Base-by-base conservation (phyloP, 2,329 filamentous ascomycete species). In the Cordyceps fumosorosea region DNA sequence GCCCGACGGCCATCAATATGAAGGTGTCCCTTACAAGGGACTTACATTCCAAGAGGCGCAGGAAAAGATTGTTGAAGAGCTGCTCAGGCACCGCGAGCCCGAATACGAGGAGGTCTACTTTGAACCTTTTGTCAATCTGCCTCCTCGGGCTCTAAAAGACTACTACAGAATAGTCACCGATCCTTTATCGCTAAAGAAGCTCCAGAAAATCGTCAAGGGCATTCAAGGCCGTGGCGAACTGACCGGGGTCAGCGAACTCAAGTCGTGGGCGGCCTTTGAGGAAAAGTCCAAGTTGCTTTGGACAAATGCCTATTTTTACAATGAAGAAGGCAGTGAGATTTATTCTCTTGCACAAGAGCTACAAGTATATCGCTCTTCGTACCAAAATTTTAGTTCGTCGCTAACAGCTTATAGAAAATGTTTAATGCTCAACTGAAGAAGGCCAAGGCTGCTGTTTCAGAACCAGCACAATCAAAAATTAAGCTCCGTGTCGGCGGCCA, bases 271-370 rank as follows among this genome's bases (percentile, higher is more conserved):
- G 62, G 82, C 86, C 0, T 91, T 96, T 66, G 91, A 91, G 72
- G 87, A 92, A 60, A 89, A 90, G 69, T 82, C 90, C 14, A 89
- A 87, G 68, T 81, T 90, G 58, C 86, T 97, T 50, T 97, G 93
- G 93, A 83, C 82, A 55, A 97, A 97, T 73, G 91, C 92, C 0
- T 89, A 87, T 69, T 88, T 88, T 63, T 97, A 93, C 78, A 97
- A 97, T 67, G 91, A 96, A 73, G 92, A 96, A 70, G 90, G 89
- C 4, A 96, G 93, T 69, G 89, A 91, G 18, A 93, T 96, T 57
- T 91, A 87, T 66, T 80, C 84, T 24, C 79, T 95, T 64, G 91
- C 91, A 0, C 84, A 87, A 55, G 87, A 95, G 64, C 83, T 97
- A 7, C 88, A 96, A 84, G 90, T 91, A 77, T 55, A 69, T 68